Conservation (phyloP, 2,329 filamentous ascomycete genomes). For the Penicillium sclerotiorum region DNA sequence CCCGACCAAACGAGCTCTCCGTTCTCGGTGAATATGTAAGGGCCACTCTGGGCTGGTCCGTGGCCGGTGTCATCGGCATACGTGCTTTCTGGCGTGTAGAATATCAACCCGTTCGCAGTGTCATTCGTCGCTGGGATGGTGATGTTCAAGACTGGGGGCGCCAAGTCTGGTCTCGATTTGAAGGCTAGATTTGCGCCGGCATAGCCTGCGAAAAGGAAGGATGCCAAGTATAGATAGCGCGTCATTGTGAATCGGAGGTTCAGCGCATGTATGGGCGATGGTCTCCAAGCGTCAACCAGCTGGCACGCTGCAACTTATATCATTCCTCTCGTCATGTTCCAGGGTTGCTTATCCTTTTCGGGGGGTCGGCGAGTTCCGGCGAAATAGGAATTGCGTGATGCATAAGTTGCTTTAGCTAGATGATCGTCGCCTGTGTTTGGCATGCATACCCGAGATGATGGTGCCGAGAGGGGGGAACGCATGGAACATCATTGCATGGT, state of each 20-base stretch:
- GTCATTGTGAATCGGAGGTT: neutral
- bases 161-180: conserved; percentile 13
- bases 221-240: neutral
- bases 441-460: conserved; percentile 3
- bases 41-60: conserved; percentile 11
- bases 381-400: neutral
- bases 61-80: conserved; percentile 10
- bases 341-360: neutral
- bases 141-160: conserved; percentile 9
- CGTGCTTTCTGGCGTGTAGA: conserved; percentile 12
- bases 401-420: neutral
- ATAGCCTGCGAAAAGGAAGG: conserved; percentile 1
- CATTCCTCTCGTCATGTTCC: no score
- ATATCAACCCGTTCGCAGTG: conserved; percentile 7
- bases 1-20: conserved; percentile 12
- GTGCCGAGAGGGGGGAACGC: neutral
- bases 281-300: neutral
- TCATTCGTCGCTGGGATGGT: conserved; percentile 10
- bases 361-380: conserved; percentile 7
- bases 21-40: conserved; percentile 13
- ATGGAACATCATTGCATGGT: neutral
- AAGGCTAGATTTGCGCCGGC: conserved; percentile 8
- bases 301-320: neutral
- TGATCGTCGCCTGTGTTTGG: conserved; percentile 13
- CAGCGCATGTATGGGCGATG: neutral